phyloP scores from a whole-genome alignment of 129 eudicot species.

The Artemisia tridentata region DNA sequence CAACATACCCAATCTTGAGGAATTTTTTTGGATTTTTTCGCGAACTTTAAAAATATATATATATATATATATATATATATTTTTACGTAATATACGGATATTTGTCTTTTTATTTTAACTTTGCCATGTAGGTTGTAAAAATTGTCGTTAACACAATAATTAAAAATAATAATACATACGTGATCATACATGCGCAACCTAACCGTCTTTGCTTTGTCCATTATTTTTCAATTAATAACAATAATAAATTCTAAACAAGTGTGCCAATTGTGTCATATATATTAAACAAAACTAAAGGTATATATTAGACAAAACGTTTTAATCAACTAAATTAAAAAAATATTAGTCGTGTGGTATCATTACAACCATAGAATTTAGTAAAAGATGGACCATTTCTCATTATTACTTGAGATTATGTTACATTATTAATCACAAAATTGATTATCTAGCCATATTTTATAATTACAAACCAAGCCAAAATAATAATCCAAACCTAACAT shows the following conservation, averaged over 20 bases:
- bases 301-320: neutral
- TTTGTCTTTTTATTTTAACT: too few relatives aligned
- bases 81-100: too few relatives aligned
- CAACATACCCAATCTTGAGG: too few relatives aligned
- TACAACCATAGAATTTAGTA: conserved; percentile 1
- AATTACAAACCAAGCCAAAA: conserved; percentile 25
- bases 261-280: conserved; percentile 4
- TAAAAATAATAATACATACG: neutral
- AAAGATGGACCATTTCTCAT: conserved; percentile 15
- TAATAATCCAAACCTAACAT: conserved; percentile 24
- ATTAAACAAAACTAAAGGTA: neutral
- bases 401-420: conserved; percentile 12
- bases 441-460: conserved; percentile 9
- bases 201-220: neutral
- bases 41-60: too few relatives aligned
- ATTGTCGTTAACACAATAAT: neutral
- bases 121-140: too few relatives aligned
- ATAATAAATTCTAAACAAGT: neutral
- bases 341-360: conserved; percentile 4
- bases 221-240: neutral
- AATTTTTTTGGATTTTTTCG: too few relatives aligned
- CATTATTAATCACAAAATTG: conserved; percentile 32
- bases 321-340: neutral
- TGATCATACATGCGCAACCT: conserved; percentile 9
- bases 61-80: too few relatives aligned